These are phyloP conservation scores for Mariannaea elegans DNA, from an alignment of 2,329 filamentous ascomycete species.

Conservation along the genomic window DNA sequence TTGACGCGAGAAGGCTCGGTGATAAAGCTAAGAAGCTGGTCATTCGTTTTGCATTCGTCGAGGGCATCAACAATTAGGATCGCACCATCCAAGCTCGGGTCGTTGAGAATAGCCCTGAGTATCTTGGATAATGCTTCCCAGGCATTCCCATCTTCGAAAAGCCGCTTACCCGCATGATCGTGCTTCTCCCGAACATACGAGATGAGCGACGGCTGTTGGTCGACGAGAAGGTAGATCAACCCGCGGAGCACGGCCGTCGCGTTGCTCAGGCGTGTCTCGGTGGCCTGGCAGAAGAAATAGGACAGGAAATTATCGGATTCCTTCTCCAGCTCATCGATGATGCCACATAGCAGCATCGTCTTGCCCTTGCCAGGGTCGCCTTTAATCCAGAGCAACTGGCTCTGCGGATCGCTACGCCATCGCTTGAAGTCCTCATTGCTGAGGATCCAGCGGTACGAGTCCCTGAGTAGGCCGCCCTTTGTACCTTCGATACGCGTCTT, in stretches of 20 bases:
- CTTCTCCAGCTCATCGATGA: constrained; percentile 46
- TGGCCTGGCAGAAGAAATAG: constrained; percentile 56
- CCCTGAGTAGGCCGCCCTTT: constrained; percentile 46
- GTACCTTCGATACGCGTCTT: constrained; percentile 47
- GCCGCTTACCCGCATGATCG: constrained; percentile 37
- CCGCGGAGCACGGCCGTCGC: constrained; percentile 53
- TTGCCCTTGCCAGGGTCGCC: constrained; percentile 54
- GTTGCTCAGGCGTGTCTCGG: constrained; percentile 48
- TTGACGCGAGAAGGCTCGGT: constrained; percentile 43
- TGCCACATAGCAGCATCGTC: constrained; percentile 52
- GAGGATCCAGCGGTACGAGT: constrained; percentile 49
- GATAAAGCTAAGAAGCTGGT: constrained; percentile 49
- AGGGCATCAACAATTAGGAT: constrained; percentile 57
- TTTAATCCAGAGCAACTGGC: constrained; percentile 48
- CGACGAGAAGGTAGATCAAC: constrained; percentile 51
- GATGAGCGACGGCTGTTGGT: constrained; percentile 46
- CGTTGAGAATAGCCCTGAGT: constrained; percentile 50
- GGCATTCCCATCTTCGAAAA: constrained; percentile 51
- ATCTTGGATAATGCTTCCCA: constrained; percentile 45
- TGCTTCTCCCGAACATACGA: constrained; percentile 44
- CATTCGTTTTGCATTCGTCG: constrained; percentile 52
- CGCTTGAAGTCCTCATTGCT: constrained; percentile 31
- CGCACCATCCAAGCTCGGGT: constrained; percentile 39
- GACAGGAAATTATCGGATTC: constrained; percentile 33
- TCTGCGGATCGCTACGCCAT: constrained; percentile 16